Evolutionary conservation across 2,329 filamentous ascomycete genomes (phyloP).

Genomic region (Cercospora brassicicola): DNA sequence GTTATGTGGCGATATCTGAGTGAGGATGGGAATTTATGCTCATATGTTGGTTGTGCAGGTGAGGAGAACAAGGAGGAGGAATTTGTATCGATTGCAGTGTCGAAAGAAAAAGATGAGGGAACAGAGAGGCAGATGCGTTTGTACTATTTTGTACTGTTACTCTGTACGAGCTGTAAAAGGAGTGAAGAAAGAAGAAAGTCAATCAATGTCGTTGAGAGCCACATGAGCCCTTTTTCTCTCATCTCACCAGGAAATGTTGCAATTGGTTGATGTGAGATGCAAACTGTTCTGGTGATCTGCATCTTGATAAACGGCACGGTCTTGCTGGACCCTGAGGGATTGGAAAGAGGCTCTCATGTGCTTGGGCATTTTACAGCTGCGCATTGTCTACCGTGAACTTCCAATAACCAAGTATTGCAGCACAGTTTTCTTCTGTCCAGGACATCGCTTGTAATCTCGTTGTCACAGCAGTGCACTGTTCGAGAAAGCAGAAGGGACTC

Average conservation of each 20-base stretch:
- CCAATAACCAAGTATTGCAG: neutral
- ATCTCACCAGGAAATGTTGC: neutral
- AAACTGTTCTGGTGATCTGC: neutral
- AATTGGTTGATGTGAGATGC: neutral
- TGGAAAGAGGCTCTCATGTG: neutral
- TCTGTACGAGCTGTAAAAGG: neutral
- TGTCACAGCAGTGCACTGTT: neutral
- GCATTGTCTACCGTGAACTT: neutral
- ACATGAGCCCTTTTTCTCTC: too few relatives aligned
- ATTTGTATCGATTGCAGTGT: neutral
- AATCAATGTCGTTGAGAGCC: neutral
- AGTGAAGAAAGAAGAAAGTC: neutral
- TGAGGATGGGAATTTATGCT: neutral
- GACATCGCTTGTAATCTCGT: neutral
- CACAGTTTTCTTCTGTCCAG: neutral
- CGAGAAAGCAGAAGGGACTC: neutral
- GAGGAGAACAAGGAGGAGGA: neutral
- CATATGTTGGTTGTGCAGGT: neutral
- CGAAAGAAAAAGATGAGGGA: neutral
- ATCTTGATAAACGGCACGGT: neutral
- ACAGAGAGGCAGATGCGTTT: neutral
- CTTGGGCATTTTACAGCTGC: too few relatives aligned
- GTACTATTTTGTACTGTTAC: neutral
- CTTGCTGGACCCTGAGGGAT: neutral
- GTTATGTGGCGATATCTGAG: neutral